Evolutionary conservation across 2,329 filamentous ascomycete genomes (phyloP).

Genomic region (Phialophora tarda): DNA sequence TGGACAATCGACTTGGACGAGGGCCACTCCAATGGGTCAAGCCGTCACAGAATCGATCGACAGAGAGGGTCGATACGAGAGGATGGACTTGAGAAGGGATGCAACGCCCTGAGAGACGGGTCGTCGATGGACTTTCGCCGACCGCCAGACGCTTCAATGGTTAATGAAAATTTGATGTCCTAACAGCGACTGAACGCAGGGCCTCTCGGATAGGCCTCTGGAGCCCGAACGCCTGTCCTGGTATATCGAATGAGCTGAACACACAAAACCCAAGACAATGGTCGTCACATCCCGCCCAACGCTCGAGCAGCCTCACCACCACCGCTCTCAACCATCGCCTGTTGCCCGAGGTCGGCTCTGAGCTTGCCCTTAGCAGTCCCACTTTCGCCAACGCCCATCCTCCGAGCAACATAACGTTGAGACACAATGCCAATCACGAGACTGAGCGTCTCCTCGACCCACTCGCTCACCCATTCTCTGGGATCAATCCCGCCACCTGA

Average conservation of each 20-base stretch:
- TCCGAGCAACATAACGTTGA: conserved; percentile 89
- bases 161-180: neutral
- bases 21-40: too few species aligned
- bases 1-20: too few species aligned
- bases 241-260: conserved; percentile 20
- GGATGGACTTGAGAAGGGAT: too few species aligned
- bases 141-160: neutral
- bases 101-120: too few species aligned
- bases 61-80: too few species aligned
- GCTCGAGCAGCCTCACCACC: conserved; percentile 67
- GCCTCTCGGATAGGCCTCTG: neutral
- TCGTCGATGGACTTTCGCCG: too few species aligned
- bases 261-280: conserved; percentile 9
- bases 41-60: too few species aligned
- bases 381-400: conserved; percentile 95
- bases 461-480: conserved; percentile 95
- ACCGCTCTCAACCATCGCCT: conserved; percentile 61
- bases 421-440: conserved; percentile 84
- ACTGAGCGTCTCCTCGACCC: conserved; percentile 86
- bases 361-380: conserved; percentile 63
- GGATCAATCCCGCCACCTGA: conserved; percentile 78
- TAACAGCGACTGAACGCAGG: neutral
- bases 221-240: conserved; percentile 9
- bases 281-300: conserved; percentile 37
- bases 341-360: conserved; percentile 58